Conservation (phyloP, 345 rosid genomes). For the Eucalyptus curtisii region DNA sequence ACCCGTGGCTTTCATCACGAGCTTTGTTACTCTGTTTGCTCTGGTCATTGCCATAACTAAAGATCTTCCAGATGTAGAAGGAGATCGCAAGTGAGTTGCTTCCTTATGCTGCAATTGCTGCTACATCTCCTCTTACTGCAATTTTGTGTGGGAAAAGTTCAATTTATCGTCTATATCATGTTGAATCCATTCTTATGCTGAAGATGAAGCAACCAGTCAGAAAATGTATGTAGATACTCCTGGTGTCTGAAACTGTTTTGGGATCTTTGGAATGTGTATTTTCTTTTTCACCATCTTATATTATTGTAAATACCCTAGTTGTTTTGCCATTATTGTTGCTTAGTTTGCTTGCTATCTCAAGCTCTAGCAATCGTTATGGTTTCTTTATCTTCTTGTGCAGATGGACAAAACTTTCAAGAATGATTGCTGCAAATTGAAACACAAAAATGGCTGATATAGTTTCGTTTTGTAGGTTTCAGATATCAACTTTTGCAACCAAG, state of each 20-base stretch:
- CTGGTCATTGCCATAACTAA: constrained; percentile 90
- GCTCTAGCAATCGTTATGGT: background rate
- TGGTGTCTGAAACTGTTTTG: background rate
- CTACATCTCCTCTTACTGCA: background rate
- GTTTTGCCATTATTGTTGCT: background rate
- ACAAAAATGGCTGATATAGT: background rate
- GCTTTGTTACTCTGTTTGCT: constrained; percentile 83
- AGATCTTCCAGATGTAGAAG: constrained; percentile 96
- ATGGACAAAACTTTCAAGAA: background rate
- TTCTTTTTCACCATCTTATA: background rate
- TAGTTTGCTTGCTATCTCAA: background rate
- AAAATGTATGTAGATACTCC: background rate
- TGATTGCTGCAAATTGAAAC: background rate
- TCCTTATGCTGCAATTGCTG: background rate
- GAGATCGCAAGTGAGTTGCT: constrained; percentile 84
- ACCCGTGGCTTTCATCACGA: constrained; percentile 93
- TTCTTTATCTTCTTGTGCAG: background rate
- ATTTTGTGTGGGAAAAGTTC: background rate
- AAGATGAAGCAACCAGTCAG: background rate
- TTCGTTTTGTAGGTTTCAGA: constrained; percentile 51
- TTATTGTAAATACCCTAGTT: background rate
- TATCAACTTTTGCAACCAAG: constrained; percentile 85
- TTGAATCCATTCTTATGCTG: background rate
- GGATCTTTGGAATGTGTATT: background rate
- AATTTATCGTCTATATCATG: background rate